Percentiles rank a stretch among this genome's conserved stretches.
Evolutionary conservation across 1,284 basidiomycete species (phyloP).

Genomic region (Marasmius oreades): DNA sequence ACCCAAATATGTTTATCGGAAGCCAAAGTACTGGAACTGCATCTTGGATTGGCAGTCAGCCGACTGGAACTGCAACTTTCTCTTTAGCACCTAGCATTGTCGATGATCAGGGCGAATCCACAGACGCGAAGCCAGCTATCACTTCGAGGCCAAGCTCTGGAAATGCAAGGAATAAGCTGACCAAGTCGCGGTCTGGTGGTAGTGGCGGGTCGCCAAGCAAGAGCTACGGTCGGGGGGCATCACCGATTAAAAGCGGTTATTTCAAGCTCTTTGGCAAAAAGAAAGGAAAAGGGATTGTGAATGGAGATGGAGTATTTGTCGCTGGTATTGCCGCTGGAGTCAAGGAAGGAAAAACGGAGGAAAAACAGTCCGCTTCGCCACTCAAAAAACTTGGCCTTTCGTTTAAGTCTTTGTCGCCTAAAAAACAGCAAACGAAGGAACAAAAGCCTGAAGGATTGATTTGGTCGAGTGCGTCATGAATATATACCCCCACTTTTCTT

Average conservation of each 20-base stretch:
- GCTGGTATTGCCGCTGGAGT: not conserved
- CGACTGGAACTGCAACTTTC: not conserved
- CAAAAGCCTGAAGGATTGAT: not conserved
- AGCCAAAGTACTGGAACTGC: not conserved
- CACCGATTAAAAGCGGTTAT: not conserved
- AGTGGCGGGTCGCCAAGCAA: no score
- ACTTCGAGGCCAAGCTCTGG: not conserved
- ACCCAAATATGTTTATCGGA: not conserved
- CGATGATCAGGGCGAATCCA: not conserved
- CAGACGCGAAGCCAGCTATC: not conserved
- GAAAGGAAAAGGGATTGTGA: not conserved
- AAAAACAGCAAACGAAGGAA: not conserved
- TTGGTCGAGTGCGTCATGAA: not conserved
- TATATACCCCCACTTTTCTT: not conserved
- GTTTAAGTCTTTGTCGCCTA: not conserved
- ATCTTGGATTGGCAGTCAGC: not conserved
- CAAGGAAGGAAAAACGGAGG: not conserved
- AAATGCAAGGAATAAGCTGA: not conserved
- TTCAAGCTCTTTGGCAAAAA: not conserved
- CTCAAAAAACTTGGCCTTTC: not conserved
- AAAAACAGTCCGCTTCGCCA: not conserved
- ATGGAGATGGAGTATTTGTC: not conserved
- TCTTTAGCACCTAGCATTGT: not conserved
- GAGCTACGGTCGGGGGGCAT: not conserved
- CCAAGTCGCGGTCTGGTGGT: not conserved